phyloP scores from a whole-genome alignment of 306 rosid species.

The Corylus americana region DNA sequence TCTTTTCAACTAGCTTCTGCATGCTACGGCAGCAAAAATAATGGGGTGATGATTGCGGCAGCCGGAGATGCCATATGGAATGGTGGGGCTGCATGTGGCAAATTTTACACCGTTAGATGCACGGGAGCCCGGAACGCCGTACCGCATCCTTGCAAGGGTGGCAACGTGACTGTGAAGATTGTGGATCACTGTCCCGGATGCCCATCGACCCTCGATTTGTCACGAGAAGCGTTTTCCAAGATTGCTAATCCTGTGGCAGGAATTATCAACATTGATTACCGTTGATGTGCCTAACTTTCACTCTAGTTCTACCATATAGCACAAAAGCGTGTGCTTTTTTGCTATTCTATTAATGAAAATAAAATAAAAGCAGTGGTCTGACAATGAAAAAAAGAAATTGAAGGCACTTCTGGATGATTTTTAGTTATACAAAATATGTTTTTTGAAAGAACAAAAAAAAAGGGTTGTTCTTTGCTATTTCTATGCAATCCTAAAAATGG shows the following conservation, averaged over 20 bases:
- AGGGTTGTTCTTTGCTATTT: too few species aligned
- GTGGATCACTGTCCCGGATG: neutral
- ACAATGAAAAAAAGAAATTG: too few species aligned
- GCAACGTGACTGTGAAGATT: neutral
- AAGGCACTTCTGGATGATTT: too few species aligned
- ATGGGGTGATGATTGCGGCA: neutral
- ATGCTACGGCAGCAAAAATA: neutral
- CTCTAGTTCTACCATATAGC: too few species aligned
- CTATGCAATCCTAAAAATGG: too few species aligned
- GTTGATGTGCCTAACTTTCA: neutral
- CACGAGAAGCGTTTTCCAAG: neutral
- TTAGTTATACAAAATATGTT: too few species aligned
- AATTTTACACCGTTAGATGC: neutral
- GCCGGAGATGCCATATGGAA: neutral
- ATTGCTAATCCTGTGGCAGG: neutral
- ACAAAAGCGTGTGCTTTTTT: too few species aligned
- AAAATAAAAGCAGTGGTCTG: too few species aligned
- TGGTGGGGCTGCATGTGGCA: neutral
- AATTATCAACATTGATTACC: neutral
- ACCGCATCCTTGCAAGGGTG: neutral
- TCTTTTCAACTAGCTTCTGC: too few species aligned
- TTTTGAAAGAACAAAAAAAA: too few species aligned
- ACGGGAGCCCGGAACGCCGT: neutral
- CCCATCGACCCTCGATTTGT: neutral
- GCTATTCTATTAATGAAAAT: too few species aligned